Conservation (phyloP, 208 protist species). For the Leptomonas pyrrhocoris region DNA sequence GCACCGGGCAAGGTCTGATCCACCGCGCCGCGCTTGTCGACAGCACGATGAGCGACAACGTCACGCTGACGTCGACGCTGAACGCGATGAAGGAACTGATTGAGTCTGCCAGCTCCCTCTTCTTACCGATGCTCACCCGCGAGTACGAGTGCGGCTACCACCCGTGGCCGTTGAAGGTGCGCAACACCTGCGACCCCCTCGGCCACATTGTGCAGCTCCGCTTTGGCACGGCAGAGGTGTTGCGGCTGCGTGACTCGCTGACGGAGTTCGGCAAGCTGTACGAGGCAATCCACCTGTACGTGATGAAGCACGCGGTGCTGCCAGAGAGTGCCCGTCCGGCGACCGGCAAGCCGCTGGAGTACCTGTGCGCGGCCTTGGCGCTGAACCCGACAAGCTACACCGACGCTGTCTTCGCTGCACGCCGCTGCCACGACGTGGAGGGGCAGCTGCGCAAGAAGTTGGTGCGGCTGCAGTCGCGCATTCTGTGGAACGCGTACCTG, state of each 20-base stretch:
- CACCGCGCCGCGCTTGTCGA: slow-evolving; percentile 62
- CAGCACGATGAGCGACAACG: slow-evolving; percentile 65
- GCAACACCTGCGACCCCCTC: slow-evolving; percentile 85
- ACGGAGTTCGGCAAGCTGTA: slow-evolving; percentile 73
- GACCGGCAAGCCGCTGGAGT: slow-evolving; percentile 44
- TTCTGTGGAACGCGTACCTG: slow-evolving; percentile 70
- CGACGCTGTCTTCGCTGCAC: slow-evolving; percentile 69
- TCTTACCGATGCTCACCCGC: slow-evolving; percentile 80
- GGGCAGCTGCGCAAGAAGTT: slow-evolving; percentile 47
- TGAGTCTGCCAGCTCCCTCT: slow-evolving; percentile 57
- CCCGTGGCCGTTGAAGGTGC: slow-evolving; percentile 85
- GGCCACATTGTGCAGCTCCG: slow-evolving; percentile 64
- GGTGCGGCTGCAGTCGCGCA: slow-evolving; percentile 50
- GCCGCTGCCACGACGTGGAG: slow-evolving; percentile 66
- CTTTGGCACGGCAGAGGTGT: slow-evolving; percentile 66
- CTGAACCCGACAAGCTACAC: slow-evolving; percentile 58
- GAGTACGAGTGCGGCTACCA: slow-evolving; percentile 88
- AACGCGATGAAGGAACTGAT: slow-evolving; percentile 65
- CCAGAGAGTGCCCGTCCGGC: slow-evolving; percentile 59
- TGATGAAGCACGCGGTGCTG: slow-evolving; percentile 40
- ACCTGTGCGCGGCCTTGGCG: slow-evolving; percentile 60
- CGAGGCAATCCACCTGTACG: slow-evolving; percentile 61
- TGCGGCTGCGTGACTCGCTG: slow-evolving; percentile 68
- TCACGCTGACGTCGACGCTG: slow-evolving; percentile 50
- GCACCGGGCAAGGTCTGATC: slow-evolving; percentile 50